phyloP scores from a whole-genome alignment of 75 land plant species.

The Picea sitchensis region DNA sequence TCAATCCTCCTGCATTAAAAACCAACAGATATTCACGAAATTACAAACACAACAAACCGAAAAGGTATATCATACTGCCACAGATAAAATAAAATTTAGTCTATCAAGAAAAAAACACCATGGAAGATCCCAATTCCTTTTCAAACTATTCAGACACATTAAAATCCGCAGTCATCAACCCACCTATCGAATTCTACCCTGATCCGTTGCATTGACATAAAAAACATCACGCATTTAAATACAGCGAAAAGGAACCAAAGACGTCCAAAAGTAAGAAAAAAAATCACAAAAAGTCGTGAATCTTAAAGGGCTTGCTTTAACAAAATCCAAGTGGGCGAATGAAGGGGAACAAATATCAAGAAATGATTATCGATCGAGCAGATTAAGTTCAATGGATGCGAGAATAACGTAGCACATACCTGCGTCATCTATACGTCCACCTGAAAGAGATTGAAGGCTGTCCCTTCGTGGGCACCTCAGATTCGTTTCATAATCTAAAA shows the following conservation, averaged over 20 bases:
- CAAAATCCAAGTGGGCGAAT: not conserved
- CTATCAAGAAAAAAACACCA: not conserved
- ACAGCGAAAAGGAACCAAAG: too few species aligned
- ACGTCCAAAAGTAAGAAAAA: not conserved
- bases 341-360: not conserved
- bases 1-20: conserved; percentile 3
- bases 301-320: not conserved
- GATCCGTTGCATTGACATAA: too few species aligned
- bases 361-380: not conserved
- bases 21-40: too few species aligned
- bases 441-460: not conserved
- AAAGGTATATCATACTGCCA: too few species aligned
- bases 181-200: not conserved
- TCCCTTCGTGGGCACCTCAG: not conserved
- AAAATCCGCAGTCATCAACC: not conserved
- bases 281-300: not conserved
- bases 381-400: not conserved
- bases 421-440: not conserved
- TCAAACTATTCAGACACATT: not conserved
- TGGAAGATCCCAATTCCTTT: not conserved
- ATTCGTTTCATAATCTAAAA: not conserved
- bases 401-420: not conserved
- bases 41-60: too few species aligned
- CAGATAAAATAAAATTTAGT: too few species aligned
- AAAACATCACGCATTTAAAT: not conserved